phyloP scores from a whole-genome alignment of 1,284 basidiomycete genomes.

The Paramarasmius palmivorus region DNA sequence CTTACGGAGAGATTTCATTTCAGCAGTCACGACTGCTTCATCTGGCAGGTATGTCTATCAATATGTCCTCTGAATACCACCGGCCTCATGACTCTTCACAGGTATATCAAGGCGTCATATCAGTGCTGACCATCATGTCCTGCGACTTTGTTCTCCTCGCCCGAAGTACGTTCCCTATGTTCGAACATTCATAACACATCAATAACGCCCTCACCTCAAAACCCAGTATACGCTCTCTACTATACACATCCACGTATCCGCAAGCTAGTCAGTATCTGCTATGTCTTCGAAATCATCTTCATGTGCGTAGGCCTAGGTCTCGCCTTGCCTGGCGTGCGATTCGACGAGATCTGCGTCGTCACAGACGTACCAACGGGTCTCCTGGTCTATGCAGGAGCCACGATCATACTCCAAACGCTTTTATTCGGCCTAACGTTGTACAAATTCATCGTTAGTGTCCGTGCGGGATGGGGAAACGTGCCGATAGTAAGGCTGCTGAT shows the following conservation, averaged over 20 bases:
- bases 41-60: not conserved
- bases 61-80: not conserved
- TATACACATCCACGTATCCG: not conserved
- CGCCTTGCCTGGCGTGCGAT: not conserved
- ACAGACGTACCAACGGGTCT: not conserved
- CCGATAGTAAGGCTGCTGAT: not conserved
- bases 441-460: conserved; percentile 2
- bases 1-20: conserved; percentile 5
- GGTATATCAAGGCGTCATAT: conserved; percentile 5
- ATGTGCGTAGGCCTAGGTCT: conserved; percentile 2
- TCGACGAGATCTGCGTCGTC: conserved; percentile 2
- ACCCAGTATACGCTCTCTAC: conserved; percentile 1
- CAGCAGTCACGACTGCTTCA: conserved; percentile 7
- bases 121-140: not conserved
- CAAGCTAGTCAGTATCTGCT: not conserved
- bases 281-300: not conserved
- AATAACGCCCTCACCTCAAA: no score
- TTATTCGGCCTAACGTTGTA: conserved; percentile 1
- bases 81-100: not conserved
- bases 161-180: not conserved
- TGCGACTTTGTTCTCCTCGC: conserved; percentile 5
- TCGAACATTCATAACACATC: no score
- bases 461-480: not conserved
- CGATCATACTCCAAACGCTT: not conserved
- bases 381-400: not conserved